A percentile compares a stretch with the other conserved stretches of the same genome.
Evolutionary conservation across 2,329 filamentous ascomycete species (phyloP).

Genomic region (Neofusicoccum sp.): DNA sequence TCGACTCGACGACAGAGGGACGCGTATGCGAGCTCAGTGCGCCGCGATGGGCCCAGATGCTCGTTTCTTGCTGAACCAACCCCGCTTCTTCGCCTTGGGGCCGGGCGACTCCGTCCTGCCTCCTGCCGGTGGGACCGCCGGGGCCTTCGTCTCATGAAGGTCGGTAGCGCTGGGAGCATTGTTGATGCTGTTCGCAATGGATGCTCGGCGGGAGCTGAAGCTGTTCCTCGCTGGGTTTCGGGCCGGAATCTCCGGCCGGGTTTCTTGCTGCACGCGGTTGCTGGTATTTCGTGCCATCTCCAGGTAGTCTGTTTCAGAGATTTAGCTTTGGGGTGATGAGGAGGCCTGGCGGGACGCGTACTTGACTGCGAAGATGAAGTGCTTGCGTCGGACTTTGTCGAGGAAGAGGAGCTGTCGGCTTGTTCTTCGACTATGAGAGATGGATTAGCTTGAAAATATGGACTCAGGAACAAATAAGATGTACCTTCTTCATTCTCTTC

Average conservation of each 20-base stretch:
- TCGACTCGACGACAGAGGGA: neutral
- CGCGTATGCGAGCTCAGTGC: neutral
- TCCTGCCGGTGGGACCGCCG: neutral
- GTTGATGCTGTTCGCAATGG: neutral
- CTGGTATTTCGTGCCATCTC: slow-evolving; percentile 7
- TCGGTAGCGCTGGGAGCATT: neutral
- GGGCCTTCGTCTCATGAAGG: neutral
- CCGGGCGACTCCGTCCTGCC: neutral
- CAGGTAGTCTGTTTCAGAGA: neutral
- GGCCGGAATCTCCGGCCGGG: slow-evolving; percentile 5
- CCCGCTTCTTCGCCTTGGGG: slow-evolving; percentile 11
- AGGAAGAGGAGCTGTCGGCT: slow-evolving; percentile 14
- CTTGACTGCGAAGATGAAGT: slow-evolving; percentile 8
- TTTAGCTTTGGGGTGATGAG: neutral
- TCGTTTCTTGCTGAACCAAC: slow-evolving; percentile 16
- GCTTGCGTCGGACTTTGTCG: slow-evolving; percentile 6
- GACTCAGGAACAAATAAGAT: no score
- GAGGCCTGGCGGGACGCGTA: neutral
- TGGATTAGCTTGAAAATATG: neutral
- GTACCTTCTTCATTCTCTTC: slow-evolving; percentile 15
- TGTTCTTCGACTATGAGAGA: neutral
- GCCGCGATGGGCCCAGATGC: neutral
- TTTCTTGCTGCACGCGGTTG: slow-evolving; percentile 3
- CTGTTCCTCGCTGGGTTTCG: slow-evolving; percentile 14
- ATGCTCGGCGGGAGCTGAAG: neutral